These are phyloP conservation scores for Stephanodiscus minutulus DNA, from an alignment of 108 stramenopile species.

Conservation along the genomic window DNA sequence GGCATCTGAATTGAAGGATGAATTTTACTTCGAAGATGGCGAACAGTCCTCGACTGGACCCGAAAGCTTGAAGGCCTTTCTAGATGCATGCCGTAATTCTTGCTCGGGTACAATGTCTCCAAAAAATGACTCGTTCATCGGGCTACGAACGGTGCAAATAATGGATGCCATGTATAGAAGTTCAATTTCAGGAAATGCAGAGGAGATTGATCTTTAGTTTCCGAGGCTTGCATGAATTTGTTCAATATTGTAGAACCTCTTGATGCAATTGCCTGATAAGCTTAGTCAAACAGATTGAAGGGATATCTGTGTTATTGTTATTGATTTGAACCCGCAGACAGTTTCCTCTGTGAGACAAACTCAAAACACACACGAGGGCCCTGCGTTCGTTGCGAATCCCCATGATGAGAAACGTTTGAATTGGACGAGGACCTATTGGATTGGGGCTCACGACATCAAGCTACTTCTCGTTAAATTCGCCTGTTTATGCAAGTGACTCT, in stretches of 20 bases:
- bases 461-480: no score
- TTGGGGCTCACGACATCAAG: no score
- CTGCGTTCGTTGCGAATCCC: no score
- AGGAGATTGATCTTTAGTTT: constrained; percentile 7
- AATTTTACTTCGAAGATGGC: constrained; percentile 75
- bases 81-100: constrained; percentile 35
- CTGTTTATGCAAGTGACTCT: not conserved
- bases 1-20: constrained; percentile 52
- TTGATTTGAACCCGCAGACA: no score
- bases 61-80: constrained; percentile 32
- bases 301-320: no score
- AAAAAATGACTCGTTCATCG: constrained; percentile 42
- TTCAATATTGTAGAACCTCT: not conserved
- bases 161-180: constrained; percentile 41
- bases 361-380: no score
- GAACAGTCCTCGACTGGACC: constrained; percentile 39
- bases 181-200: constrained; percentile 28
- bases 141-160: constrained; percentile 41
- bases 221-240: not conserved
- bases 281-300: no score
- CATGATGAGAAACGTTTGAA: no score
- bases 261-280: no score
- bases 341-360: no score
- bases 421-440: no score
- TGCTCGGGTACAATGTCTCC: not conserved